Evolutionary conservation across 140 eudicot genomes (phyloP), one percentile per base, ranked within the genome.

Genomic region (Anethum foeniculum): DNA sequence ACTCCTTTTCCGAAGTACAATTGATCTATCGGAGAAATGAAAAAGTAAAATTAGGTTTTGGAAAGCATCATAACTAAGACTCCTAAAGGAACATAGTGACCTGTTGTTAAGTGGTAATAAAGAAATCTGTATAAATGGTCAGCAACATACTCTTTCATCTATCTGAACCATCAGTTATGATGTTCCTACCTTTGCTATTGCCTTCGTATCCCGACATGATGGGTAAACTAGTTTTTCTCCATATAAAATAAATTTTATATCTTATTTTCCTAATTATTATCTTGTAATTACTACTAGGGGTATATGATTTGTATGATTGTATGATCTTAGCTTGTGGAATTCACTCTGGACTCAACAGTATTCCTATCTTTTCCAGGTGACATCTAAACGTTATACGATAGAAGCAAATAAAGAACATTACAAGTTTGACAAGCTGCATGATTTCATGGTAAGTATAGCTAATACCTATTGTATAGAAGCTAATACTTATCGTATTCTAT

Each of bases 391-490:
- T 79, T 95, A 95, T 88, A 86, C 81, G 75, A 92, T 95, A 30
- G 99, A 92, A 87, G 99, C 97, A 1, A 83, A 80, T 86, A 95
- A 92, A 89, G 90, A 87, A 83, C 97, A 95, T 84, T 92, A 95
- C 90, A 95, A 91, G 86, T 95, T 95, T 81, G 94, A 88, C 73
- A 92, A 77, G 74, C 83, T 95, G 84, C 75, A 51, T 27, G 87
- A 95, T 82, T 95, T 95, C 79, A 77, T 95, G 99, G 99, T 87
- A 88, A 68, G 86, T 76, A 83, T 76, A 78, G 76, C 78, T 23
- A 38, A 81, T 39, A 84, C 76, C 71, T 41, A 7, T 25, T 25
- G 11, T 9, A 76, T 28, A 34, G 38, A 78, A 78, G 76, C 78
- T 23, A 38, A 81, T 39, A 84, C 76, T 76, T 41, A 7, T 32